These are phyloP conservation scores for Exophiala sp. DNA, from an alignment of 2,329 filamentous ascomycete species.

Conservation along the genomic window DNA sequence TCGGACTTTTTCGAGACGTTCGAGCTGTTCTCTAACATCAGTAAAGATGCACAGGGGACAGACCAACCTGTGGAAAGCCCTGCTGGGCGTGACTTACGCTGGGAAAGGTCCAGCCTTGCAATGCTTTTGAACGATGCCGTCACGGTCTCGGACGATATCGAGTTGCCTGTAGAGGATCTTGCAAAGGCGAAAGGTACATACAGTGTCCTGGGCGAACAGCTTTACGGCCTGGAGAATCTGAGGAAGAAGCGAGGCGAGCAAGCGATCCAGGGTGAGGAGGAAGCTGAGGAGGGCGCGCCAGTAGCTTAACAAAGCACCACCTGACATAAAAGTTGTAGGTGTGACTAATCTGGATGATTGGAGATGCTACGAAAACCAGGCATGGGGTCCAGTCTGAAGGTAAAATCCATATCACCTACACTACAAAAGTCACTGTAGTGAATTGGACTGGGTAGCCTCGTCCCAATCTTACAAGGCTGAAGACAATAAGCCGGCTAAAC, in stretches of 20 bases:
- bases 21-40: conserved; percentile 13
- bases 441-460: no score
- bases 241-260: conserved; percentile 33
- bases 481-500: no score
- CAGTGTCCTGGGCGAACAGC: conserved; percentile 26
- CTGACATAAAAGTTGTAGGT: not conserved
- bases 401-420: no score
- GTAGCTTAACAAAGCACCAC: not conserved
- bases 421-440: no score
- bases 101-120: conserved; percentile 21
- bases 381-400: no score
- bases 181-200: conserved; percentile 13
- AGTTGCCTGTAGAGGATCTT: conserved; percentile 1
- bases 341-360: not conserved
- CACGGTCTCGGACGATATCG: not conserved
- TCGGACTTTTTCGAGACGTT: conserved; percentile 18
- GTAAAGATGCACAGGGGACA: not conserved
- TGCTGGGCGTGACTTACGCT: conserved; percentile 8
- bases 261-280: conserved; percentile 19
- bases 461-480: no score
- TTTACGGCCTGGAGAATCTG: conserved; percentile 41
- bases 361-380: no score
- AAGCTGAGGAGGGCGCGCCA: conserved; percentile 6
- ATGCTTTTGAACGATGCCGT: conserved; percentile 18
- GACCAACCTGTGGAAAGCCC: not conserved